Percentiles rank a stretch among this genome's conserved stretches.
Conservation (phyloP, 768 basidiomycete species). For the Tylopilus balloui region DNA sequence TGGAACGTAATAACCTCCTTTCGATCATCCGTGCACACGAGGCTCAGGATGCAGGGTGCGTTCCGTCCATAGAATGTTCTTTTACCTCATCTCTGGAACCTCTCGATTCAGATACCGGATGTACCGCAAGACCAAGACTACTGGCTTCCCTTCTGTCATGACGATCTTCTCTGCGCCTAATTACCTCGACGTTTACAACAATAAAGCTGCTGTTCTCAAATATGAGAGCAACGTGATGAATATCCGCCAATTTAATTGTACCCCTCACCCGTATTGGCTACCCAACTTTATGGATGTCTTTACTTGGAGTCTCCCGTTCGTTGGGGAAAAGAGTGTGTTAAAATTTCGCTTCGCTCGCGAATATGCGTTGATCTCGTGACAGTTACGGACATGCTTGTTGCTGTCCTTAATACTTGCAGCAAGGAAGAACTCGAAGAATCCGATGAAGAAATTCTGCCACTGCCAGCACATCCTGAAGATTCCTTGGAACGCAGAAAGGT, state of each 20-base stretch:
- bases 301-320: constrained; percentile 97
- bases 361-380: constrained; percentile 3
- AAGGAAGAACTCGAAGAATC: constrained; percentile 94
- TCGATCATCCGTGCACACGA: constrained; percentile 98
- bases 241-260: constrained; percentile 96
- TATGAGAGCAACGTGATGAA: constrained; percentile 99
- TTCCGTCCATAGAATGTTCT: neutral
- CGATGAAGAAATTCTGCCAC: constrained; percentile 42
- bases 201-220: constrained; percentile 98
- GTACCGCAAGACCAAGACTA: constrained; percentile 98
- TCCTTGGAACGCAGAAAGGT: constrained; percentile 73
- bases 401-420: constrained; percentile 91
- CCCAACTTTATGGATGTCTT: constrained; percentile 99
- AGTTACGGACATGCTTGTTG: constrained; percentile 99
- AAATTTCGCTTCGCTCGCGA: neutral
- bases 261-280: constrained; percentile 94
- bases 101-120: constrained; percentile 76
- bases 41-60: constrained; percentile 96
- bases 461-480: constrained; percentile 39
- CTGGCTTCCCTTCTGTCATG: constrained; percentile 99
- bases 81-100: neutral
- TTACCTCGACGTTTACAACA: constrained; percentile 98
- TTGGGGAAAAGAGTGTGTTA: constrained; percentile 88
- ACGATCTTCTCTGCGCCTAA: constrained; percentile 99
- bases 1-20: constrained; percentile 93